Percentiles rank a stretch among this genome's conserved stretches.
phyloP scores from a whole-genome alignment of 1,284 basidiomycete species.

The Gomphus sp. region DNA sequence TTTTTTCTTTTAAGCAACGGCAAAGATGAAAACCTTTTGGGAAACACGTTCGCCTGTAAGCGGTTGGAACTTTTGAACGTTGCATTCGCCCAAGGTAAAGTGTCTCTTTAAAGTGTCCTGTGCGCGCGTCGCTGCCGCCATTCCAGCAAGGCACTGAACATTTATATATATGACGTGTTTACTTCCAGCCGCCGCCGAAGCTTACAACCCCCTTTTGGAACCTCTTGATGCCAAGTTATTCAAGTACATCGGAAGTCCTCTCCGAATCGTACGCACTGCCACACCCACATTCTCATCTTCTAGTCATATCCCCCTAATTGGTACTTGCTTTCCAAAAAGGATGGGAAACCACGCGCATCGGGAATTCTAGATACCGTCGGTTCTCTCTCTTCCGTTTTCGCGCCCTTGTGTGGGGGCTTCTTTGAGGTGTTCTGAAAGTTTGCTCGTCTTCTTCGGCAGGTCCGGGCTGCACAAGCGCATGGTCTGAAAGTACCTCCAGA shows the following conservation, averaged over 20 bases:
- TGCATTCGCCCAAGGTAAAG: slow-evolving; percentile 52
- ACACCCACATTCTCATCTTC: background rate
- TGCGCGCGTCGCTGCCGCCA: no score
- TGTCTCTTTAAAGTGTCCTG: background rate
- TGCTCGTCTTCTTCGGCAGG: slow-evolving; percentile 26
- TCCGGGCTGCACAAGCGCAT: slow-evolving; percentile 62
- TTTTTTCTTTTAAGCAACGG: slow-evolving; percentile 54
- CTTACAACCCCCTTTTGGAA: slow-evolving; percentile 58
- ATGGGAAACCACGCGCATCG: slow-evolving; percentile 68
- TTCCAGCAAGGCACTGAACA: background rate
- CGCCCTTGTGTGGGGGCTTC: no score
- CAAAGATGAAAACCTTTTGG: slow-evolving; percentile 66
- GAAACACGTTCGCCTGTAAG: slow-evolving; percentile 60
- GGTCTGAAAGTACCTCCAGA: slow-evolving; percentile 60
- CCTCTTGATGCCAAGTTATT: slow-evolving; percentile 56
- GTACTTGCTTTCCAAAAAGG: slow-evolving; percentile 22
- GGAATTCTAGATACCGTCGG: slow-evolving; percentile 74
- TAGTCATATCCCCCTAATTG: background rate
- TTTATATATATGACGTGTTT: no score
- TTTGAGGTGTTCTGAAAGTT: background rate
- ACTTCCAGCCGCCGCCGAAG: slow-evolving; percentile 48
- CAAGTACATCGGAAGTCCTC: slow-evolving; percentile 61
- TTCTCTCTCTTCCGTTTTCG: no score
- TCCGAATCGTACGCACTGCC: slow-evolving; percentile 36
- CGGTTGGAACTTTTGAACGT: slow-evolving; percentile 52